Conservation (phyloP, 192 early-diverging fungal species). For the Entomortierella beljakovae region DNA sequence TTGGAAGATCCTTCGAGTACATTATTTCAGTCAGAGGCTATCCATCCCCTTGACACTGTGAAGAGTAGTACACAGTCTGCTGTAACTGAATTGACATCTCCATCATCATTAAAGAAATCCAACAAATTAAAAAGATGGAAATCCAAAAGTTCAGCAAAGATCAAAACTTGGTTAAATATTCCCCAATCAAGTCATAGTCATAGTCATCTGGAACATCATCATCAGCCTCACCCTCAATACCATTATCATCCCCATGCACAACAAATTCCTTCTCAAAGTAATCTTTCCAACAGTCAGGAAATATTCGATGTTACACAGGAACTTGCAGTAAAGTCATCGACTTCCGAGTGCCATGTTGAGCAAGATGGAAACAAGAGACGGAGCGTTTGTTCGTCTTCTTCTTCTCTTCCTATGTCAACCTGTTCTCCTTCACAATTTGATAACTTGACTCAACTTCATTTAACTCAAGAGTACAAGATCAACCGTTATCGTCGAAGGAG, state of each 20-base stretch:
- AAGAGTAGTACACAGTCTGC: not conserved
- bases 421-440: not conserved
- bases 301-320: no score
- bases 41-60: not conserved
- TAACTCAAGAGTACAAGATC: not conserved
- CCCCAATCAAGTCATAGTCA: not conserved
- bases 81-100: not conserved
- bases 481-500: constrained; percentile 1
- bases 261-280: not conserved
- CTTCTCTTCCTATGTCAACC: no score
- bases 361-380: not conserved
- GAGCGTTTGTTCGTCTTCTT: not conserved
- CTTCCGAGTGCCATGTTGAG: no score
- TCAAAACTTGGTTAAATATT: constrained; percentile 17
- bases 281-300: no score
- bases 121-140: not conserved
- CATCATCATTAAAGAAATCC: not conserved
- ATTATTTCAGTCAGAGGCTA: not conserved
- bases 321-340: no score
- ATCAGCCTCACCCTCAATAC: not conserved
- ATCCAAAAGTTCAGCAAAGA: not conserved
- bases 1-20: not conserved
- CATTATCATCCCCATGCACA: not conserved
- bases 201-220: not conserved
- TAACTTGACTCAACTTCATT: not conserved